Evolutionary conservation across 106 monocot species (phyloP).

Genomic region (Phalaenopsis equestris): DNA sequence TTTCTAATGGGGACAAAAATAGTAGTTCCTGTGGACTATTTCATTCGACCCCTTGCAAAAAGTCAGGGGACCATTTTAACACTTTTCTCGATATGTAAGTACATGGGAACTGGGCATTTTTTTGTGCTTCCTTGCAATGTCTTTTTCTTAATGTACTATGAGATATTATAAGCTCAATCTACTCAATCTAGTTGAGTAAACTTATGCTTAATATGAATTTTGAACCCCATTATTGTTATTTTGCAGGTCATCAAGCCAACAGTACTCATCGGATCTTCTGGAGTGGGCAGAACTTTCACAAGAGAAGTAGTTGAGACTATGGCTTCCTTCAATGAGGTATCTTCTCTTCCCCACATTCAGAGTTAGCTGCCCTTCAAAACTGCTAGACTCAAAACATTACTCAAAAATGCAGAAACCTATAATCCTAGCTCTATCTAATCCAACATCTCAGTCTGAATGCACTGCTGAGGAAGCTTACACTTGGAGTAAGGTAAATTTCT

Average conservation of each 20-base stretch:
- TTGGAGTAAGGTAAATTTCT: conserved; percentile 42
- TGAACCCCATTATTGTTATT: neutral
- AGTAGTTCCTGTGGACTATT: too few relatives aligned
- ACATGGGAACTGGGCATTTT: too few relatives aligned
- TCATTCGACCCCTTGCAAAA: too few relatives aligned
- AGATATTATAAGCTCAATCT: neutral
- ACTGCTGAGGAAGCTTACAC: conserved; percentile 73
- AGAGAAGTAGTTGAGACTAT: conserved; percentile 86
- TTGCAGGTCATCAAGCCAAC: conserved; percentile 81
- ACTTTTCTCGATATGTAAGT: too few relatives aligned
- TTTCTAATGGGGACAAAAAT: too few relatives aligned
- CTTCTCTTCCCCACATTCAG: neutral
- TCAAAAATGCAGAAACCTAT: conserved; percentile 56
- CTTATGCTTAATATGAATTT: neutral
- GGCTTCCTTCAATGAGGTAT: conserved; percentile 85
- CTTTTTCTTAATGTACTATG: neutral
- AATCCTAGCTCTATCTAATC: conserved; percentile 61
- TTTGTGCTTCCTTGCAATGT: too few relatives aligned
- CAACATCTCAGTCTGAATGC: conserved; percentile 75
- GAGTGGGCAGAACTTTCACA: conserved; percentile 83
- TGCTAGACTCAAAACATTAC: neutral
- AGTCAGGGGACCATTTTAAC: too few relatives aligned
- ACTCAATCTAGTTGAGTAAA: neutral
- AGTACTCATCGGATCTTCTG: conserved; percentile 89
- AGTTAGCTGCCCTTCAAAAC: neutral